These are phyloP conservation scores for Pythium brachiatum DNA, from an alignment of 352 stramenopile species.

Conservation along the genomic window DNA sequence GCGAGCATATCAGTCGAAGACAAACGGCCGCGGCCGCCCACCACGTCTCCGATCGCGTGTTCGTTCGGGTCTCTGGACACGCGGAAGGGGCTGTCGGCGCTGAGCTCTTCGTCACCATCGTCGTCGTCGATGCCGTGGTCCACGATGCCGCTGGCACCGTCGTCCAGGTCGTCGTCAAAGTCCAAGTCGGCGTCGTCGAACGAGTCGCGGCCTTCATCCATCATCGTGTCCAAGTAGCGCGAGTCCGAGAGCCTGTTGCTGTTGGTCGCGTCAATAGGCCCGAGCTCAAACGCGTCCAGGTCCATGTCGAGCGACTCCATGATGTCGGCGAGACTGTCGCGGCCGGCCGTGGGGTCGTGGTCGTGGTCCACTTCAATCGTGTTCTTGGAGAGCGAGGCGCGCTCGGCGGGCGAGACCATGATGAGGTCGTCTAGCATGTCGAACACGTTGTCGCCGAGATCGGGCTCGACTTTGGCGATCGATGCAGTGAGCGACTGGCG, in stretches of 20 bases:
- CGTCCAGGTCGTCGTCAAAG: slow-evolving; percentile 41
- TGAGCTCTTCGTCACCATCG: slow-evolving; percentile 25
- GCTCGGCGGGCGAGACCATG: slow-evolving; percentile 64
- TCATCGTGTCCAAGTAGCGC: slow-evolving; percentile 16
- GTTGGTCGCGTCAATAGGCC: slow-evolving; percentile 33
- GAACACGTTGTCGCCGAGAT: slow-evolving; percentile 83
- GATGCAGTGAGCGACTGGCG: slow-evolving; percentile 57
- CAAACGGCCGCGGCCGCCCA: slow-evolving; percentile 62
- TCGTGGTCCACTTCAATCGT: slow-evolving; percentile 35
- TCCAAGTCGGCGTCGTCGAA: slow-evolving; percentile 66
- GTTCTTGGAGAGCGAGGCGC: slow-evolving; percentile 61
- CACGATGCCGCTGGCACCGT: slow-evolving; percentile 32
- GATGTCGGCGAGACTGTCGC: slow-evolving; percentile 79
- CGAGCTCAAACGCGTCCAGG: slow-evolving; percentile 64
- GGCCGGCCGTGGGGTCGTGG: slow-evolving; percentile 33
- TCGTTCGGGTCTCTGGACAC: slow-evolving; percentile 50
- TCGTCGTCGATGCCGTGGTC: slow-evolving; percentile 46
- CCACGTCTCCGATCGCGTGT: slow-evolving; percentile 44
- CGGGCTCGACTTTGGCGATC: slow-evolving; percentile 69
- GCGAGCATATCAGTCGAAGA: slow-evolving; percentile 73
- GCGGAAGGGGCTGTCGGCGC: slow-evolving; percentile 25
- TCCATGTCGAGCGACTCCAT: slow-evolving; percentile 86
- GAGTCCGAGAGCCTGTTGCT: slow-evolving; percentile 17
- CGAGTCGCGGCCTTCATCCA: slow-evolving; percentile 48
- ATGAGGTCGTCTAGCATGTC: slow-evolving; percentile 88